Evolutionary conservation across 768 basidiomycete species (phyloP).

Genomic region (Lentinula sp.): DNA sequence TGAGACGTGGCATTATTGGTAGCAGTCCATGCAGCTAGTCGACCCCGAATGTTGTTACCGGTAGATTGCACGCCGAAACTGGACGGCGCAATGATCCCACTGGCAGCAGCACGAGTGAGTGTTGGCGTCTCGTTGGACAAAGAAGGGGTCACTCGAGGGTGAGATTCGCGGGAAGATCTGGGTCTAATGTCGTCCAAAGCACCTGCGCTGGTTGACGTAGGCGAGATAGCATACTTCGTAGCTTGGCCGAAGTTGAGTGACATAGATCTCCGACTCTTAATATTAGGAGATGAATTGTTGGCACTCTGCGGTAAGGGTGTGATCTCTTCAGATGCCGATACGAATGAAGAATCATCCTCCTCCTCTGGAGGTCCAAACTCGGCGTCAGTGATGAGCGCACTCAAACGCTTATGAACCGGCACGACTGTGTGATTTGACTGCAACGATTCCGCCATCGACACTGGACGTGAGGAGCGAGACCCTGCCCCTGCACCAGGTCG

Average conservation of each 20-base stretch:
- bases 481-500: slow-evolving; percentile 43
- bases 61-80: slow-evolving; percentile 25
- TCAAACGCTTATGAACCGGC: slow-evolving; percentile 58
- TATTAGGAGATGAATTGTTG: slow-evolving; percentile 28
- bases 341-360: slow-evolving; percentile 39
- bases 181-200: slow-evolving; percentile 23
- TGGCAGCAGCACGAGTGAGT: slow-evolving; percentile 33
- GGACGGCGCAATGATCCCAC: slow-evolving; percentile 34
- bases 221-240: slow-evolving; percentile 16
- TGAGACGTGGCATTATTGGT: slow-evolving; percentile 14
- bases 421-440: slow-evolving; percentile 71
- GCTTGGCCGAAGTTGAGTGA: slow-evolving; percentile 48
- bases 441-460: slow-evolving; percentile 73
- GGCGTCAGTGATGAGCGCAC: slow-evolving; percentile 60
- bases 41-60: slow-evolving; percentile 38
- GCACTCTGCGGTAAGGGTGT: slow-evolving; percentile 7
- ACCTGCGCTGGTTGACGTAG: slow-evolving; percentile 21
- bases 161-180: slow-evolving; percentile 25
- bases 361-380: slow-evolving; percentile 66
- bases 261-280: slow-evolving; percentile 56
- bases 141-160: slow-evolving; percentile 15
- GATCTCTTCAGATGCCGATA: slow-evolving; percentile 12
- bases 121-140: slow-evolving; percentile 31
- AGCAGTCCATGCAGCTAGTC: slow-evolving; percentile 43
- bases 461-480: slow-evolving; percentile 56